A percentile compares a stretch with the other conserved stretches of the same genome.
Conservation (phyloP, 306 rosid species). For the Hippophae gyantsensis region DNA sequence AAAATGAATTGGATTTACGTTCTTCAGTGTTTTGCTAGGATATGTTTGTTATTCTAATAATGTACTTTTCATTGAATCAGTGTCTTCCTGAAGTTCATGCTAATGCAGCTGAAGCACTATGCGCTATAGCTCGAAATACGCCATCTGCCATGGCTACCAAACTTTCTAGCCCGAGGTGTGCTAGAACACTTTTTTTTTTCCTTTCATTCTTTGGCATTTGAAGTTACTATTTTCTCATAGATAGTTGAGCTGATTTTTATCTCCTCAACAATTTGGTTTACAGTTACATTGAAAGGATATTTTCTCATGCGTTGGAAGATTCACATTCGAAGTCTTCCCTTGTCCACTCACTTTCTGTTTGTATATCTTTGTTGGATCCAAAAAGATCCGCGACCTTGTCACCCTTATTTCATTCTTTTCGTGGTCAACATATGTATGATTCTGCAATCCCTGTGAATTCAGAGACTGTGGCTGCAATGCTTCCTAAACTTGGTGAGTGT, state of each 20-base stretch:
- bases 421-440: conserved; percentile 59
- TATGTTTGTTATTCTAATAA: too few relatives aligned
- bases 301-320: conserved; percentile 81
- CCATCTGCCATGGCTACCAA: conserved; percentile 81
- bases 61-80: conserved; percentile 32
- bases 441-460: conserved; percentile 62
- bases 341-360: conserved; percentile 75
- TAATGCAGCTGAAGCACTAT: conserved; percentile 92
- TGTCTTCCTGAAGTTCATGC: conserved; percentile 94
- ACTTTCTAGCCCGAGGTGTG: conserved; percentile 79
- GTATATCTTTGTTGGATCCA: conserved; percentile 96
- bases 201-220: background rate
- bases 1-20: too few relatives aligned
- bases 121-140: conserved; percentile 91
- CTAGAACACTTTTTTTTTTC: background rate
- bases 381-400: conserved; percentile 62
- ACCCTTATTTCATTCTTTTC: conserved; percentile 37
- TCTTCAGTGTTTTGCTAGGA: too few relatives aligned
- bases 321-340: conserved; percentile 92
- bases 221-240: background rate
- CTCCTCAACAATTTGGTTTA: conserved; percentile 15
- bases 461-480: conserved; percentile 52
- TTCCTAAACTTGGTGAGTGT: too few relatives aligned
- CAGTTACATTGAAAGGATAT: conserved; percentile 89
- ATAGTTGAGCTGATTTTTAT: conserved; percentile 8